Evolutionary conservation across 2,329 filamentous ascomycete species (phyloP), one percentile per base, ranked within the genome.

Genomic region (Aspergillus sp.): DNA sequence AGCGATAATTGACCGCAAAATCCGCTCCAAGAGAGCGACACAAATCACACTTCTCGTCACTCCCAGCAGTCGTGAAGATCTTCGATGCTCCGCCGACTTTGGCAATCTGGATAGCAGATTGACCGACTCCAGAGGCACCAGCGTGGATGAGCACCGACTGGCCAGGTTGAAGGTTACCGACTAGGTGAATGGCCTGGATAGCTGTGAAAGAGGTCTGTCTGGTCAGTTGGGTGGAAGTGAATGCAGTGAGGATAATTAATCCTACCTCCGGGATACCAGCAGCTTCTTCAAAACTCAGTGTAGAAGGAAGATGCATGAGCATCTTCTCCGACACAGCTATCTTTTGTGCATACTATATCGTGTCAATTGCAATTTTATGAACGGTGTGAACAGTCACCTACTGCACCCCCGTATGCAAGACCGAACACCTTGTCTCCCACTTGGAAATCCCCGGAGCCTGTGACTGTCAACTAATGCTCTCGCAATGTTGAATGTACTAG

Each of bases 281-380:
- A 19, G 62, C 54, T 47, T 70, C 62, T 44, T 71, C 70, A 66
- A 70, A 72, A 0, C 69, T 69, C 11, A 72, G 52, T 21, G 68
- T 83, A 3, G 77, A 77, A 0, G 92, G 92, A 79, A 96, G 96
- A 77, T 88, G 88, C 30, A 96, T 81, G 47, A 96, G 83, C 90
- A 93, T 95, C 70, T 88, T 85, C 53, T 87, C 86, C 70, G 84
- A 87, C 4, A 92, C 90, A 50, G 86, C 86, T 69, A 96, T 86
- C 78, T 90, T 94, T 80, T 96, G 90, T 19, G 92, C 92, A 75
- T 96, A 96, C 47, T 50, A 10, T 30, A 15, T 15, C n/a, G 3
- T 0, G 92, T 50, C 47, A 50, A 17, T 19, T 8, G 25, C 3
- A 10, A 8, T n/a, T 30, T 15, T 5, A 11, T 13, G 32, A 6